Base-by-base conservation (phyloP, 306 rosid species). In the Mimosa pudica region DNA sequence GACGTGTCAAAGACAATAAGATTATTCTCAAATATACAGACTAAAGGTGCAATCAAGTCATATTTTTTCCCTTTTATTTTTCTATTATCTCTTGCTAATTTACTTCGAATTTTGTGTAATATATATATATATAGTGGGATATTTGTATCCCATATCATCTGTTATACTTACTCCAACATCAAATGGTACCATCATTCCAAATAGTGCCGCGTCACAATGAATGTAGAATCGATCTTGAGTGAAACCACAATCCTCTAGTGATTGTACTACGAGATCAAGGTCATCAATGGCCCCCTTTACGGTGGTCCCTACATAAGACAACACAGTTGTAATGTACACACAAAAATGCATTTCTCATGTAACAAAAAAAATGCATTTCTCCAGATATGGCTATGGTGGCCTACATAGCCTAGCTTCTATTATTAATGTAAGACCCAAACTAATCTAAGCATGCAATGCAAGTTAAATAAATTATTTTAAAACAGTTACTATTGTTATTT, bases 161-260 rank as follows among this genome's bases (percentile, higher is more conserved):
- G 42, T 38, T 17, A 6, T 20, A 24, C 79, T 80, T 13, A 80
- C 95, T 86, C 44, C 80, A 62, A 90, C 80, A 71, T 87, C 85
- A 62, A 90, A 92, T 45, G 97, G 94, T 79, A 92, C 76, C 94
- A 92, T 92, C 24, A 87, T 87, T 67, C 94, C 97, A 32, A 85
- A 86, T 32, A 92, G 63, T 2, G 94, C 94, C 48, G 85, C 97
- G 32, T 90, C 94, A n/a, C 93, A 90, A 24, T 92, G 92, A 70
- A 92, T 90, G 47, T 92, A 90, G 85, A 92, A 12, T 91, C 97
- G 84, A 83, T 42, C 63, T 18, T 18, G 12, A 57, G 63, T 57
- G 30, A 57, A 57, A 57, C 63, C 63, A 57, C 63, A 57, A 33
- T 91, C 86, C 52, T 84, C 80, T 24, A 87, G 93, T 48, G 87